These are phyloP conservation scores for Strigomonas culicis DNA, from an alignment of 208 protist genomes.

Conservation along the genomic window DNA sequence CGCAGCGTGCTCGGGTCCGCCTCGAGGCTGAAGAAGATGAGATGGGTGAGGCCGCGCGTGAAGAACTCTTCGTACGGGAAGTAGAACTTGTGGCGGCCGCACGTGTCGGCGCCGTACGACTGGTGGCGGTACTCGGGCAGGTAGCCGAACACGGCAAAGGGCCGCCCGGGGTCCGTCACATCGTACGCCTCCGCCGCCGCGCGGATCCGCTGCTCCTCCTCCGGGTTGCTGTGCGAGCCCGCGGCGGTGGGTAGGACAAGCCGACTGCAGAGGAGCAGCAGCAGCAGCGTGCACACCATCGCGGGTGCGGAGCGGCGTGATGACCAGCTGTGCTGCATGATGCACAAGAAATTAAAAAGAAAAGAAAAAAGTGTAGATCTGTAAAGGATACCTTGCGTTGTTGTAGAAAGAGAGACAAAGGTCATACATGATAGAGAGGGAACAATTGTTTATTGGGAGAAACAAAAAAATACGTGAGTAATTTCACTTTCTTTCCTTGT, in stretches of 20 bases:
- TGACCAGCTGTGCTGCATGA: too few species aligned
- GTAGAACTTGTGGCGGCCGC: background rate
- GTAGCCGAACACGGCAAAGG: conserved; percentile 64
- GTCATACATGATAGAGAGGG: background rate
- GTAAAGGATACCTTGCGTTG: background rate
- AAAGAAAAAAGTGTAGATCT: background rate
- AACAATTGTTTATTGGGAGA: background rate
- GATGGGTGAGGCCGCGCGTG: conserved; percentile 48
- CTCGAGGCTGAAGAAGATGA: conserved; percentile 76
- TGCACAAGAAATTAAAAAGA: background rate
- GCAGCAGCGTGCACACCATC: too few species aligned
- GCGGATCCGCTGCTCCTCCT: too few species aligned
- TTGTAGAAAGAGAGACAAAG: background rate
- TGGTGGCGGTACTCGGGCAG: conserved; percentile 63
- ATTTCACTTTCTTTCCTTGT: background rate
- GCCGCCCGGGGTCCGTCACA: background rate
- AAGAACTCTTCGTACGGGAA: conserved; percentile 55
- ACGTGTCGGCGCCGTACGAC: too few species aligned
- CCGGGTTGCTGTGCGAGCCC: too few species aligned
- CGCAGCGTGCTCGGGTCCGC: conserved; percentile 26
- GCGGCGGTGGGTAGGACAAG: too few species aligned
- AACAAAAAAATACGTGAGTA: background rate
- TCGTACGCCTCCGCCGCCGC: too few species aligned
- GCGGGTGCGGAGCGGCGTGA: too few species aligned
- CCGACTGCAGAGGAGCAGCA: too few species aligned